Evolutionary conservation across 1,284 basidiomycete species (phyloP), one percentile per base, ranked within the genome.

Genomic region (Ganoderma sp.): DNA sequence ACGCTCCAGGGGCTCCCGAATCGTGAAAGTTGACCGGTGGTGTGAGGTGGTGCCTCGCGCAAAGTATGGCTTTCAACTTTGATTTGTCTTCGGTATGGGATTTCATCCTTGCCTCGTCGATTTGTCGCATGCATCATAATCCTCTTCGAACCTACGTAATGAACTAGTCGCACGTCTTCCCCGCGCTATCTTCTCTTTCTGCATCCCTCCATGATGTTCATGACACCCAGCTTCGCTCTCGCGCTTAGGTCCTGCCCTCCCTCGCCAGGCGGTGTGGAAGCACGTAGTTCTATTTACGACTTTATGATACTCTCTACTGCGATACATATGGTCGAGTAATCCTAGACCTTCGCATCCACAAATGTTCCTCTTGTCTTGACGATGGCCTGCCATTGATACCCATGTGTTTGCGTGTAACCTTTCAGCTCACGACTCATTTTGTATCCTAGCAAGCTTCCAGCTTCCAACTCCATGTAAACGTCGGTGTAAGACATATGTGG

Each of bases 311-410:
- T 48, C 42, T 61, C 39, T 43, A 28, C 65, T 62, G 50, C 65
- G 66, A 64, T 71, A 67, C 63, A 45, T 73, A 73, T 69, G 69
- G 64, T 69, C 70, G 67, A 68, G 69, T 70, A 74, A 71, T 74
- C 45, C 61, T 68, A 71, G 66, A 70, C 64, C 66, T 61, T 48
- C 41, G 58, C 58, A 59, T 58, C 45, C 56, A 50, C 64, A 64
- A 34, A n/a, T 48, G 28, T 61, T 54, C 58, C 34, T 54, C 15
- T 41, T 45, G 42, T 54, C 34, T 60, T 25, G 45, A 32, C 34
- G 58, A 58, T 57, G 43, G 19, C 39, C 56, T 42, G 65, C 56
- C 54, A 15, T 34, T 56, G 65, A 56, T 66, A 61, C 59, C 59
- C 65, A 56, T 25, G n/a, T 45, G 14, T 41, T 41, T 41, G 15